These are phyloP conservation scores for Russula brevipes DNA, from an alignment of 768 basidiomycete genomes.

Conservation along the genomic window DNA sequence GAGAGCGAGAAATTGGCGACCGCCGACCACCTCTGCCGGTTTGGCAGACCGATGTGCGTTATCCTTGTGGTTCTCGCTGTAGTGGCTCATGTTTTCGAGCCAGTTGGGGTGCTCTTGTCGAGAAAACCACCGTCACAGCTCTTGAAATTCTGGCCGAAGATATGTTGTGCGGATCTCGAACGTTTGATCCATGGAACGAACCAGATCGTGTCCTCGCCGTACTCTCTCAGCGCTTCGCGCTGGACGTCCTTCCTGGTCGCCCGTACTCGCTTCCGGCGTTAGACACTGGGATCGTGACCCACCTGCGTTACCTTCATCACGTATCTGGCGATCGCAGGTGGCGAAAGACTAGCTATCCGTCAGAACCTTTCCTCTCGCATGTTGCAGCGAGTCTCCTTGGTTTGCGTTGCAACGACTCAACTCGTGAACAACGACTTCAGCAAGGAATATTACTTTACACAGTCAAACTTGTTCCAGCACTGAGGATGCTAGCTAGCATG, in stretches of 20 bases:
- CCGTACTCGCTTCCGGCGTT: background rate
- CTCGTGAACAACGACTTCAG: background rate
- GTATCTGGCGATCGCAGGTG: background rate
- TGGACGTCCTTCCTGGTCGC: background rate
- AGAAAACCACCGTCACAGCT: background rate
- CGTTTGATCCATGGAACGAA: background rate
- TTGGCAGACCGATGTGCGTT: background rate
- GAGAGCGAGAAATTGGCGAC: background rate
- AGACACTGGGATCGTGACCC: background rate
- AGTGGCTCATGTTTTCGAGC: background rate
- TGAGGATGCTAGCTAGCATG: background rate
- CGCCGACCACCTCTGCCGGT: background rate
- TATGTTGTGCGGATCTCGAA: background rate
- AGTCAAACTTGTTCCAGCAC: slow-evolving; percentile 1
- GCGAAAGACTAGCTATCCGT: slow-evolving; percentile 1
- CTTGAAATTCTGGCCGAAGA: background rate
- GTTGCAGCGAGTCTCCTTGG: background rate
- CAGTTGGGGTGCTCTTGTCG: background rate
- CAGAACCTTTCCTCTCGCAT: background rate
- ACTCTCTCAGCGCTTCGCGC: background rate
- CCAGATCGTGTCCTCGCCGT: background rate
- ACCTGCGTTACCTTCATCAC: background rate
- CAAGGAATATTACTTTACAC: background rate
- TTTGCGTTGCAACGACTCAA: background rate
- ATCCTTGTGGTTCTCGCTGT: no score